phyloP scores from a whole-genome alignment of 2,329 filamentous ascomycete species.

The Colletotrichum orbiculare region DNA sequence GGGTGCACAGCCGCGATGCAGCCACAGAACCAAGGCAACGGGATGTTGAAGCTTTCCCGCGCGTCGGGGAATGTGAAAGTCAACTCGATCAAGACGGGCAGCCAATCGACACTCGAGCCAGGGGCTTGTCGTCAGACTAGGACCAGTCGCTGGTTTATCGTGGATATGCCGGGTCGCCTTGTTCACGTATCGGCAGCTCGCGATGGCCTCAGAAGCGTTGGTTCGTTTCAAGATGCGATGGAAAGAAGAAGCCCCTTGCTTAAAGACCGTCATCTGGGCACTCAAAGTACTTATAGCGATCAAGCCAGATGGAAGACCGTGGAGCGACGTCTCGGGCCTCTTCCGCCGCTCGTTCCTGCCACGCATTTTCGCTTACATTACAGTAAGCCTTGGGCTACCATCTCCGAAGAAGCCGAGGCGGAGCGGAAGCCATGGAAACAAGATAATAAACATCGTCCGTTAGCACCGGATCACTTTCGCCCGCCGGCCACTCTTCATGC shows the following conservation, averaged over 20 bases:
- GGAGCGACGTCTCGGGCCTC: neutral
- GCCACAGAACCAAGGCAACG: neutral
- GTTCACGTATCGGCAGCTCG: too few species aligned
- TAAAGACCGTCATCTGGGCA: neutral
- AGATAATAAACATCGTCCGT: slow-evolving; percentile 4
- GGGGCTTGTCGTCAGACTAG: slow-evolving; percentile 5
- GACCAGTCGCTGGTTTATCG: slow-evolving; percentile 10
- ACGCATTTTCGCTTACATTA: slow-evolving; percentile 30
- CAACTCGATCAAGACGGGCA: neutral
- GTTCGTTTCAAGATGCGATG: slow-evolving; percentile 19
- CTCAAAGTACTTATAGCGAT: slow-evolving; percentile 27
- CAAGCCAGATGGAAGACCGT: neutral
- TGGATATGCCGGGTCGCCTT: neutral
- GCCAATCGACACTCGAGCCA: neutral
- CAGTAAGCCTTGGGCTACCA: slow-evolving; percentile 8
- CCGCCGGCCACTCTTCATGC: slow-evolving; percentile 7
- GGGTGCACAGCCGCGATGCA: slow-evolving; percentile 4
- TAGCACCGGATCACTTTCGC: slow-evolving; percentile 1
- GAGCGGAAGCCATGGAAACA: slow-evolving; percentile 29
- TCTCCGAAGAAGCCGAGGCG: slow-evolving; percentile 35
- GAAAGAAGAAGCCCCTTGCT: neutral
- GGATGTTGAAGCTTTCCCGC: neutral
- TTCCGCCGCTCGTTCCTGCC: neutral
- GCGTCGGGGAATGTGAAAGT: neutral
- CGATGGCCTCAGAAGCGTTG: neutral